Evolutionary conservation across 2,329 filamentous ascomycete genomes (phyloP), one percentile per base, ranked within the genome.

Genomic region (Botrytis hyacinthi): DNA sequence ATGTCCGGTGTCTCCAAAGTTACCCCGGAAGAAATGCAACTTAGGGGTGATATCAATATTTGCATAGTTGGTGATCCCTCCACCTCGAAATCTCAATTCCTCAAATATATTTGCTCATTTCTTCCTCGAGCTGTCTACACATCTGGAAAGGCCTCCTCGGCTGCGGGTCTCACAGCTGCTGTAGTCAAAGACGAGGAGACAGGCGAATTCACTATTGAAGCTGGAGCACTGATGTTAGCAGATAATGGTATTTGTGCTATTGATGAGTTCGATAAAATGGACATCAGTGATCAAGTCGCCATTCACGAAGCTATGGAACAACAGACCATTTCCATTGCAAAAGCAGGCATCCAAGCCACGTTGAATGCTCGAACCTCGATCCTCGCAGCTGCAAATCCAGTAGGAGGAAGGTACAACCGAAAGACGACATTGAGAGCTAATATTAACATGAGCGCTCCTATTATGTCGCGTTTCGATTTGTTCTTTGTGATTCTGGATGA

Each of bases 271-370:
- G 96, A 99, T 89, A 99, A 99, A 86, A 99, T 99, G 96, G 96
- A 99, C 80, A 93, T 99, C 75, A 90, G 86, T 70, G 96, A 99
- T 82, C 96, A 99, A 84, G 96, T 99, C 72, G 96, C 96, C 77
- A 99, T 99, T 80, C 96, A 99, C 88, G 96, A 99, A 89, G 96
- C 96, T 74, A 99, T 99, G 96, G 96, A 99, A 88, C 96, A 99
- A 85, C 96, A 99, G 84, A 99, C 96, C 8, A 99, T 99, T 77
- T 98, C 94, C 14, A 99, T 99, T 80, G 95, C 96, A 74, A 99
- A 99, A 84, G 96, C 96, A 8, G 96, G 96, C 80, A 99, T 99
- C 74, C 96, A 99, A 82, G 97, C 96, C 6, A 99, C 96, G 0
- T 88, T 99, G 63, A 99, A 99, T 81, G 96, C 96, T 3, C 90